Percentiles rank a stretch among this genome's conserved stretches.
phyloP scores from a whole-genome alignment of 495 filamentous ascomycete genomes.

The Tuber umbilicatum region DNA sequence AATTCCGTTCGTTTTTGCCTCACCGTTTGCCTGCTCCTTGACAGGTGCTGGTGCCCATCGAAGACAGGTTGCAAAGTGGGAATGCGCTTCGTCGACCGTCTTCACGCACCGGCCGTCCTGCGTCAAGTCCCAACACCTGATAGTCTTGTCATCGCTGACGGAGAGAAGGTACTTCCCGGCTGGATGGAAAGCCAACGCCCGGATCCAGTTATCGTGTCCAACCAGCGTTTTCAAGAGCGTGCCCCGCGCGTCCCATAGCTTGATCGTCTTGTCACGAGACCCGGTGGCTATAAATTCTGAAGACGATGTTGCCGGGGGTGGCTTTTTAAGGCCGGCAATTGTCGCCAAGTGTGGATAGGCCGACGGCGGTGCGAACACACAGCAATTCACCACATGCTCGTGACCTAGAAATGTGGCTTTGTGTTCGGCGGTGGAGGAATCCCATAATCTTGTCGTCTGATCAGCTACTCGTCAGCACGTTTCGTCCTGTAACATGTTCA shows the following conservation, averaged over 20 bases:
- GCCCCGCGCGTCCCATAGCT: conserved; percentile 81
- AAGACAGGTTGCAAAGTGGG: conserved; percentile 79
- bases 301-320: conserved; percentile 62
- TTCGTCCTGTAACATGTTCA: background rate
- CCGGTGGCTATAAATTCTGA: conserved; percentile 91
- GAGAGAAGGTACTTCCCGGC: conserved; percentile 88
- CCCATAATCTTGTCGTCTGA: conserved; percentile 73
- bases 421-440: conserved; percentile 64
- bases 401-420: conserved; percentile 81
- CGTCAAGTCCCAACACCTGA: conserved; percentile 88
- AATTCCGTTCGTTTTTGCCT: conserved; percentile 52
- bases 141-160: conserved; percentile 80
- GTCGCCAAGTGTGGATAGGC: conserved; percentile 69
- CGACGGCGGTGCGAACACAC: conserved; percentile 74
- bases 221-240: conserved; percentile 78
- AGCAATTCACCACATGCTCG: conserved; percentile 85
- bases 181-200: conserved; percentile 81
- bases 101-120: conserved; percentile 90
- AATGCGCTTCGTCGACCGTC: conserved; percentile 69
- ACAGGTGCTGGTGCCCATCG: conserved; percentile 80
- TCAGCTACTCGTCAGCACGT: background rate
- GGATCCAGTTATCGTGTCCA: conserved; percentile 96
- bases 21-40: conserved; percentile 52
- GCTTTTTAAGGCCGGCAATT: conserved; percentile 77
- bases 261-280: conserved; percentile 83